These are phyloP conservation scores for Fusarium sororula DNA, from an alignment of 2,329 filamentous ascomycete genomes.

Conservation along the genomic window DNA sequence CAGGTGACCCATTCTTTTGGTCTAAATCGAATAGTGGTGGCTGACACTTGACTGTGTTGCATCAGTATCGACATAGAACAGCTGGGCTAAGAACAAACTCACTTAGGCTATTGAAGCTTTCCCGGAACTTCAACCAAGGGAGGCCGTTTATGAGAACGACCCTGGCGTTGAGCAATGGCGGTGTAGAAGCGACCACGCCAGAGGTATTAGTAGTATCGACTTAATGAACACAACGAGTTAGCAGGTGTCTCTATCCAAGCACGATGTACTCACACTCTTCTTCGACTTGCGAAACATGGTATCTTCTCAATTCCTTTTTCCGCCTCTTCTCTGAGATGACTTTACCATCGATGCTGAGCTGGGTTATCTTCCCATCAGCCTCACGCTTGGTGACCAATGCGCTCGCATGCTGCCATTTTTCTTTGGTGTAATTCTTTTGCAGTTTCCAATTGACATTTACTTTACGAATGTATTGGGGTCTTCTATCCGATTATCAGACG, in stretches of 20 bases:
- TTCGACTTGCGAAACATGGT: fast-evolving
- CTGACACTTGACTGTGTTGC: background rate
- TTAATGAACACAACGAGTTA: background rate
- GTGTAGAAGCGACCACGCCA: background rate
- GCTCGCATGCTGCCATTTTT: background rate
- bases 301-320: background rate
- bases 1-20: fast-evolving
- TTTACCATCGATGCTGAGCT: background rate
- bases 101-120: background rate
- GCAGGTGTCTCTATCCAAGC: fast-evolving
- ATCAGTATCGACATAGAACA: fast-evolving
- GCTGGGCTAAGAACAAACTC: fast-evolving
- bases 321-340: background rate
- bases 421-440: background rate
- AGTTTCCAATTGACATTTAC: conserved; percentile 1
- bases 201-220: fast-evolving
- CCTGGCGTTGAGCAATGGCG: fast-evolving
- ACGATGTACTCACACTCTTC: fast-evolving
- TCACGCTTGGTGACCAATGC: background rate
- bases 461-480: conserved; percentile 1
- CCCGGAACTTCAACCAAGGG: background rate
- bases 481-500: fast-evolving
- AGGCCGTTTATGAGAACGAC: fast-evolving
- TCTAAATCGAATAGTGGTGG: fast-evolving
- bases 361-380: fast-evolving